Percentiles rank a stretch among this genome's conserved stretches.
phyloP scores from a whole-genome alignment of 2,329 filamentous ascomycete species.

The Talaromyces sp. region DNA sequence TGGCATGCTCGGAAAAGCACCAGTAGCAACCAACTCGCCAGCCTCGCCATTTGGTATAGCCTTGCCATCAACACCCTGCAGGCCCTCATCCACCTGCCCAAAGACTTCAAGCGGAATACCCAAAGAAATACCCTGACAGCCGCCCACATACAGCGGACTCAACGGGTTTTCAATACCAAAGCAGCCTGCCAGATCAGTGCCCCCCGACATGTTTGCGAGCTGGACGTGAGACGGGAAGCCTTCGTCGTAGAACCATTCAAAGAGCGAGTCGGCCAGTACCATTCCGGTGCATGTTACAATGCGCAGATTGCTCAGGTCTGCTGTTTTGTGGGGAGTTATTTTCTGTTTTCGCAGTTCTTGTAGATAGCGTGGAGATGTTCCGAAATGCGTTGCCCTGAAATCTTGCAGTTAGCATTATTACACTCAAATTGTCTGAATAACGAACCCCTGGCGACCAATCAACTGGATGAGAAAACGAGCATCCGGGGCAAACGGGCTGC shows the following conservation, averaged over 20 bases:
- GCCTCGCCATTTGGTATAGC: constrained; percentile 60
- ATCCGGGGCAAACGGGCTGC: constrained; percentile 71
- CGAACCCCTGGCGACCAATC: constrained; percentile 51
- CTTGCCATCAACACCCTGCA: constrained; percentile 40
- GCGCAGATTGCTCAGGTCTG: constrained; percentile 58
- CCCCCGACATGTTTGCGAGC: constrained; percentile 69
- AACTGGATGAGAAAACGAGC: constrained; percentile 59
- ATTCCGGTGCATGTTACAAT: constrained; percentile 71
- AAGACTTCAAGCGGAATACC: constrained; percentile 56
- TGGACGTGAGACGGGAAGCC: constrained; percentile 65
- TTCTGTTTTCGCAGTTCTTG: constrained; percentile 63
- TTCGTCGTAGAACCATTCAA: constrained; percentile 73
- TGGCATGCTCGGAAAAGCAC: constrained; percentile 71
- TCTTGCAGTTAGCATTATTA: background rate
- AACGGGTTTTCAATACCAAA: constrained; percentile 58
- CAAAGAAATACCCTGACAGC: constrained; percentile 50
- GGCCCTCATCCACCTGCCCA: constrained; percentile 49
- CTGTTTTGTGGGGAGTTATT: constrained; percentile 57
- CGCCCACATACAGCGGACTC: constrained; percentile 58
- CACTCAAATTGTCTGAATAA: background rate
- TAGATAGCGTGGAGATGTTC: constrained; percentile 72
- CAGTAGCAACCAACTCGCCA: constrained; percentile 68
- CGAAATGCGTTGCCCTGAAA: constrained; percentile 61
- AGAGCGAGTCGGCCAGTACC: constrained; percentile 71
- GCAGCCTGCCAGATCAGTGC: constrained; percentile 61